These are phyloP conservation scores for Asterophora parasitica DNA, from an alignment of 768 basidiomycete species.

Conservation along the genomic window DNA sequence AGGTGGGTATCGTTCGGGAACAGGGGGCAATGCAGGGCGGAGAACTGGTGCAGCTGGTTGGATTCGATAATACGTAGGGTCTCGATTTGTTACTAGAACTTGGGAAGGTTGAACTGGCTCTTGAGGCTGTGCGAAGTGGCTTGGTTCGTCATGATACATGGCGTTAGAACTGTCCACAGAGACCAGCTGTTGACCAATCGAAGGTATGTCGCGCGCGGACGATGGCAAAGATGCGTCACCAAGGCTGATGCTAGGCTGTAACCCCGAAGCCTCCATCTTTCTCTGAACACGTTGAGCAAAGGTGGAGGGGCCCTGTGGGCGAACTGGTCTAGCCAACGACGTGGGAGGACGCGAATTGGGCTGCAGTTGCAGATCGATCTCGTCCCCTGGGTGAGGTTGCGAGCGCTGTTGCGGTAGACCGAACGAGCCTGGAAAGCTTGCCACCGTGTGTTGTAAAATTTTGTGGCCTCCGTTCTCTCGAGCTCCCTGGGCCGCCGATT, in stretches of 20 bases:
- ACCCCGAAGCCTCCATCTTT: conserved; percentile 26
- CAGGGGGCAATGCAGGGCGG: not conserved
- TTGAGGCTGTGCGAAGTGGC: too few species aligned
- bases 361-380: conserved; percentile 1
- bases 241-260: not conserved
- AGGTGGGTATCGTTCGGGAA: not conserved
- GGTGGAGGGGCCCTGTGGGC: conserved; percentile 24
- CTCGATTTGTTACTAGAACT: too few species aligned
- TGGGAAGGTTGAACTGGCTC: too few species aligned
- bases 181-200: too few species aligned
- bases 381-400: not conserved
- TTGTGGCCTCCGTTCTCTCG: not conserved
- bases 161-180: too few species aligned
- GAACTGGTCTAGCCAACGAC: not conserved
- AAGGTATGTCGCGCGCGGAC: too few species aligned
- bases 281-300: conserved; percentile 42
- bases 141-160: too few species aligned
- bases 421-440: conserved; percentile 11
- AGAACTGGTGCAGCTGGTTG: not conserved
- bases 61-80: not conserved
- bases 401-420: not conserved
- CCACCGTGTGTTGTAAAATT: not conserved
- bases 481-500: not conserved
- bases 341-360: conserved; percentile 8
- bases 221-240: not conserved